phyloP scores from a whole-genome alignment of 306 rosid species.

The Urtica urens region DNA sequence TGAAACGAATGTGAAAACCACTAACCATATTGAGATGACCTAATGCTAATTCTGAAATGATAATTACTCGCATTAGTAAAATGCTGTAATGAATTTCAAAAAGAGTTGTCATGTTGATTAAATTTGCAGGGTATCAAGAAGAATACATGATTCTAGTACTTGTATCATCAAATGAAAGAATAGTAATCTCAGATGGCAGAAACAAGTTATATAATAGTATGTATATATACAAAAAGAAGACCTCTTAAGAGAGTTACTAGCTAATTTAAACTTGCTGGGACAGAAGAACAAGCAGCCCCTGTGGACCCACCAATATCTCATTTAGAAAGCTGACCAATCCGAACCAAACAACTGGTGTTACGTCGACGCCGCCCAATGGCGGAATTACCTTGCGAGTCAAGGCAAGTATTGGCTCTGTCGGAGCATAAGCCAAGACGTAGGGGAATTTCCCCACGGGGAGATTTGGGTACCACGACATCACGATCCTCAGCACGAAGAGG shows the following conservation, averaged over 20 bases:
- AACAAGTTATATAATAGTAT: too few species aligned
- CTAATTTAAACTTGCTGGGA: slow-evolving; percentile 70
- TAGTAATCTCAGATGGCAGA: too few species aligned
- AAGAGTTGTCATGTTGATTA: too few species aligned
- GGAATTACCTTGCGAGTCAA: slow-evolving; percentile 78
- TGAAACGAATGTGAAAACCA: too few species aligned
- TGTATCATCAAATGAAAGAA: too few species aligned
- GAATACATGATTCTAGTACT: too few species aligned
- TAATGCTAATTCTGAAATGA: too few species aligned
- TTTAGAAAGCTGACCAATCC: slow-evolving; percentile 80
- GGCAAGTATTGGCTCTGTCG: slow-evolving; percentile 75
- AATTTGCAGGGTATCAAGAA: too few species aligned
- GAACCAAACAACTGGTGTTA: slow-evolving; percentile 91
- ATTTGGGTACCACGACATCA: slow-evolving; percentile 97
- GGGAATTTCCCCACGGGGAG: slow-evolving; percentile 80
- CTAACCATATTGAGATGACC: too few species aligned
- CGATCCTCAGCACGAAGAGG: slow-evolving; percentile 66
- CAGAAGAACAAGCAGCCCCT: slow-evolving; percentile 81
- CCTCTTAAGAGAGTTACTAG: slow-evolving; percentile 1
- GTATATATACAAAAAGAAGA: too few species aligned
- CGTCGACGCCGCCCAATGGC: slow-evolving; percentile 90
- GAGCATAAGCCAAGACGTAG: slow-evolving; percentile 76
- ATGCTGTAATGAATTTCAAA: too few species aligned
- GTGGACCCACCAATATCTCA: slow-evolving; percentile 95
- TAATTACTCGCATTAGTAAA: too few species aligned